Percentiles rank a stretch among this genome's conserved stretches.
Conservation (phyloP, 495 filamentous ascomycete species). For the Xylaria venustula region DNA sequence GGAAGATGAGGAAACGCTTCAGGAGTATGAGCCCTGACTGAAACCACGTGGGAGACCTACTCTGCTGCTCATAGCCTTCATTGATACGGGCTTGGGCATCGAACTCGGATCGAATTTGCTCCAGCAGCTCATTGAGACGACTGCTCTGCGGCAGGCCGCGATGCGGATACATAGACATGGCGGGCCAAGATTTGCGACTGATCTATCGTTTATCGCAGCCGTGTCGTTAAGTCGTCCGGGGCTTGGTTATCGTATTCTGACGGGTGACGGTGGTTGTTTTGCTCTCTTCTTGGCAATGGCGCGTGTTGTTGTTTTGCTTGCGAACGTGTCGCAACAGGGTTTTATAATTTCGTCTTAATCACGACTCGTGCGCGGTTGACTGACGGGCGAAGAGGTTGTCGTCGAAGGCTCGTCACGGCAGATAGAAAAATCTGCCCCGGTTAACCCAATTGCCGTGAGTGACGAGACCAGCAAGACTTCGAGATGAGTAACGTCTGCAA, state of each 20-base stretch:
- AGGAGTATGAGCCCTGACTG: background rate
- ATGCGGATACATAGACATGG: constrained; percentile 87
- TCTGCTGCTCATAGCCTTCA: constrained; percentile 83
- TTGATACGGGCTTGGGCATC: constrained; percentile 73
- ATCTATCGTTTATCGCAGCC: background rate
- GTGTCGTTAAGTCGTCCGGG: background rate
- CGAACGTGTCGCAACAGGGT: background rate
- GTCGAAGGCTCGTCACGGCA: background rate
- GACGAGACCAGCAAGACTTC: constrained; percentile 17
- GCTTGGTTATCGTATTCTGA: background rate
- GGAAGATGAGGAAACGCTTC: background rate
- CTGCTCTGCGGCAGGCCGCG: constrained; percentile 70
- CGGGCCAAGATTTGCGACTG: constrained; percentile 7
- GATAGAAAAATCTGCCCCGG: background rate
- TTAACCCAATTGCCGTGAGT: constrained; percentile 1
- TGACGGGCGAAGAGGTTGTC: background rate
- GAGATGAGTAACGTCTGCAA: constrained; percentile 3
- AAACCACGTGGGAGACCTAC: constrained; percentile 54
- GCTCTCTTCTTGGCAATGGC: background rate
- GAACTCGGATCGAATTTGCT: constrained; percentile 86
- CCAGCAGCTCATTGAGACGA: constrained; percentile 86
- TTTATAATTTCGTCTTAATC: background rate
- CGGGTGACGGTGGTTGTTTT: background rate
- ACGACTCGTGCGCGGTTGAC: background rate
- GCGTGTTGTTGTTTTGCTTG: background rate